These are phyloP conservation scores for Periconia sp. DNA, from an alignment of 2,329 filamentous ascomycete genomes.

Conservation along the genomic window DNA sequence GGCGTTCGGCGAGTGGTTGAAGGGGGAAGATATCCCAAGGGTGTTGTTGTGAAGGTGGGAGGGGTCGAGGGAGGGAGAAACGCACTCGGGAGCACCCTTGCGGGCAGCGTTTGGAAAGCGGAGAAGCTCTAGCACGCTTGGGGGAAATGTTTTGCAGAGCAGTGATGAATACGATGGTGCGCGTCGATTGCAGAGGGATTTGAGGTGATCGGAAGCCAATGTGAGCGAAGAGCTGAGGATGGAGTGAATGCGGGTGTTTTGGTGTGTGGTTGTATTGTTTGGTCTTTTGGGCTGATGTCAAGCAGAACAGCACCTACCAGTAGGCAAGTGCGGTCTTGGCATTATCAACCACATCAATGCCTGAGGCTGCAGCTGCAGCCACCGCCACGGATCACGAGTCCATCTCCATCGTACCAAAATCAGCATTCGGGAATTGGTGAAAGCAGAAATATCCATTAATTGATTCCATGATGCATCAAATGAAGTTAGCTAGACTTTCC, in stretches of 20 bases:
- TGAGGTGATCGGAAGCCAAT: not conserved
- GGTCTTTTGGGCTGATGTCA: not conserved
- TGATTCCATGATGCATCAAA: too few species aligned
- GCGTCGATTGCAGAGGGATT: not conserved
- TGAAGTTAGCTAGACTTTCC: not conserved
- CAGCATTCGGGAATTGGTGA: too few species aligned
- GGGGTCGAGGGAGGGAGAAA: slow-evolving; percentile 1
- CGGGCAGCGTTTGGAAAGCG: slow-evolving; percentile 12
- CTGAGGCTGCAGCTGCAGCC: too few species aligned
- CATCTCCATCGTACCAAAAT: too few species aligned
- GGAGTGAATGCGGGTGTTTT: not conserved
- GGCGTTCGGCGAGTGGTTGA: not conserved
- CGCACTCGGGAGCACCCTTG: slow-evolving; percentile 13
- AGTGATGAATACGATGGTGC: not conserved
- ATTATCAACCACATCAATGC: too few species aligned
- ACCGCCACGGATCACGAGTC: too few species aligned
- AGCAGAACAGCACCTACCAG: not conserved
- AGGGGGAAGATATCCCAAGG: not conserved
- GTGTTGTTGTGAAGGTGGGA: not conserved
- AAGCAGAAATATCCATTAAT: too few species aligned
- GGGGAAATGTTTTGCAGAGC: slow-evolving; percentile 1
- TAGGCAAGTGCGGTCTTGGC: too few species aligned
- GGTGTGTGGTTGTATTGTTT: not conserved
- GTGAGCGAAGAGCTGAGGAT: not conserved
- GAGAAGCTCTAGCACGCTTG: slow-evolving; percentile 11